These are phyloP conservation scores for Colletotrichum sp. DNA, from an alignment of 2,329 filamentous ascomycete species.

Conservation along the genomic window DNA sequence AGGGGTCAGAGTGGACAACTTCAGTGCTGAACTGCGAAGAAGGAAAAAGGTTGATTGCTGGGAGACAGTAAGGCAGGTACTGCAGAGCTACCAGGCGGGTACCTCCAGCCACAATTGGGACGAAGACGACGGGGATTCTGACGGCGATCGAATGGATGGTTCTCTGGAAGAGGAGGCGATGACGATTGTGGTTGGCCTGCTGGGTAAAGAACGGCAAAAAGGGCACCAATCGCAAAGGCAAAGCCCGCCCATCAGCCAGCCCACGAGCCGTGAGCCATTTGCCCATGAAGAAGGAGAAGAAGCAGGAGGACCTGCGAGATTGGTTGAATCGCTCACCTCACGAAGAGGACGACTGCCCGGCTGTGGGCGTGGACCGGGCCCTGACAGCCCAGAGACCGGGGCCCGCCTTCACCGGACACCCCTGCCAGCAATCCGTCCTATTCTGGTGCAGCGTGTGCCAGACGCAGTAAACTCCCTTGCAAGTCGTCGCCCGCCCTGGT, in stretches of 20 bases:
- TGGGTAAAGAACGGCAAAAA: conserved; percentile 14
- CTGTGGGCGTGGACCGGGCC: neutral
- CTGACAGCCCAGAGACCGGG: neutral
- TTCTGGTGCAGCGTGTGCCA: neutral
- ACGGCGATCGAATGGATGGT: neutral
- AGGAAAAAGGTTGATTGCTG: neutral
- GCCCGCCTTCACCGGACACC: conserved; percentile 9
- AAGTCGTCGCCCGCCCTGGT: neutral
- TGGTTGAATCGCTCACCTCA: neutral
- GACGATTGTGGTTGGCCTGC: neutral
- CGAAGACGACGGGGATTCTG: neutral
- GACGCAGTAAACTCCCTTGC: neutral
- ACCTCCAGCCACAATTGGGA: neutral
- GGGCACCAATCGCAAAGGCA: conserved; percentile 2
- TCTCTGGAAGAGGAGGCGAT: neutral
- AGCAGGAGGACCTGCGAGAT: neutral
- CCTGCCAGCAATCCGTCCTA: conserved; percentile 2
- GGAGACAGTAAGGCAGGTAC: neutral
- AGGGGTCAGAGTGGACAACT: neutral
- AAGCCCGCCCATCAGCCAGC: neutral
- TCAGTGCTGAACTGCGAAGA: neutral
- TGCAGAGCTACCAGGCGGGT: neutral
- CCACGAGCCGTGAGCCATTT: neutral
- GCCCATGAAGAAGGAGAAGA: neutral
- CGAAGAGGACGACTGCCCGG: neutral